Evolutionary conservation across 139 green algal genomes (phyloP).

Genomic region (Spirogloea muscicola): DNA sequence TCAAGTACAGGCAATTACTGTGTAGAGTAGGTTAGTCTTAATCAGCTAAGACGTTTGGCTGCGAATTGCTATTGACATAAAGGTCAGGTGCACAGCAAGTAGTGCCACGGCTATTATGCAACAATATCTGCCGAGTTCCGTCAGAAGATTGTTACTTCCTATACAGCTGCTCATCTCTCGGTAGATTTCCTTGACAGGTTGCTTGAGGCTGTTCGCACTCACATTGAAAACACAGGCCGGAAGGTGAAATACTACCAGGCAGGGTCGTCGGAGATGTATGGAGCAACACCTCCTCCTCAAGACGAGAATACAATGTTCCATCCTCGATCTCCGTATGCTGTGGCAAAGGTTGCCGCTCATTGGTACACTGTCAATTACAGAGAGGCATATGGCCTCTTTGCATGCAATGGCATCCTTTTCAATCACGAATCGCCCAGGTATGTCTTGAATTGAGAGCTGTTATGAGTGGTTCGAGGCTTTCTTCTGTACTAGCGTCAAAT

Average conservation of each 20-base stretch:
- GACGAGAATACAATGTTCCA: conserved; percentile 68
- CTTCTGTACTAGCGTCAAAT: too few species aligned
- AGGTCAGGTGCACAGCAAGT: too few species aligned
- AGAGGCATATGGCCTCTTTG: conserved; percentile 72
- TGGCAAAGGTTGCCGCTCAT: conserved; percentile 69
- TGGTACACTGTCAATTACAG: conserved; percentile 74
- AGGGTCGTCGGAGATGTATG: conserved; percentile 73
- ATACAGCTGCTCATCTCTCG: too few species aligned
- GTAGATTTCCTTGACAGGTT: too few species aligned
- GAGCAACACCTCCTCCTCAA: conserved; percentile 69
- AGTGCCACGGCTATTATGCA: too few species aligned
- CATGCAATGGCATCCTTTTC: conserved; percentile 78
- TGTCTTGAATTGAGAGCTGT: background rate
- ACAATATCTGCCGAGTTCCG: too few species aligned
- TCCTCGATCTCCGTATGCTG: conserved; percentile 71
- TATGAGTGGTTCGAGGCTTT: background rate
- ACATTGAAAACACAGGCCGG: conserved; percentile 36
- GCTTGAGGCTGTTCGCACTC: conserved; percentile 65
- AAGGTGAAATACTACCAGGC: conserved; percentile 68
- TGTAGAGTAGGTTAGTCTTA: too few species aligned
- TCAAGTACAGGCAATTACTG: too few species aligned
- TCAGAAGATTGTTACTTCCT: too few species aligned
- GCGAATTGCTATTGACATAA: too few species aligned
- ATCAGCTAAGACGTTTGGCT: too few species aligned
- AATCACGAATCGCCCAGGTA: conserved; percentile 71